A percentile compares a stretch with the other conserved stretches of the same genome.
phyloP scores from a whole-genome alignment of 2,329 filamentous ascomycete genomes.

The Cladobotryum mycophilum region DNA sequence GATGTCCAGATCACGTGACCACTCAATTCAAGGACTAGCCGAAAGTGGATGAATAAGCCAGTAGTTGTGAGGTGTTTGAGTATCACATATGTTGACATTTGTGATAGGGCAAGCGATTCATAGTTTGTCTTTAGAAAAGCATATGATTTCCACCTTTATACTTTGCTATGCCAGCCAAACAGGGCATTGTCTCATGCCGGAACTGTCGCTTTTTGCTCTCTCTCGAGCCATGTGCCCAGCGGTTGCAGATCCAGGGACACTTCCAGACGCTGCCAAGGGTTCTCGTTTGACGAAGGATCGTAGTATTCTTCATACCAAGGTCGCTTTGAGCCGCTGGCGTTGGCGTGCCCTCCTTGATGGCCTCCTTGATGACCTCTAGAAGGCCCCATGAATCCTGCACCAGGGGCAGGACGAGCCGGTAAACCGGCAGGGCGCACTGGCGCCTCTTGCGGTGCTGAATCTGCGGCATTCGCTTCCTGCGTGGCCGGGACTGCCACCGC shows the following conservation, averaged over 20 bases:
- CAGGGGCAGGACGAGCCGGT: constrained; percentile 26
- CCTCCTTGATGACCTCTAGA: constrained; percentile 1
- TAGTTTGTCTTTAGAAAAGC: no score
- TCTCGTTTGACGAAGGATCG: constrained; percentile 61
- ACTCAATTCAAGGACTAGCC: no score
- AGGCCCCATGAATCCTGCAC: constrained; percentile 7
- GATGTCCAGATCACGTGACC: not conserved
- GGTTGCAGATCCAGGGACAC: constrained; percentile 36
- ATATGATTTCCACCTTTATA: no score
- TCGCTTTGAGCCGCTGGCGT: constrained; percentile 11
- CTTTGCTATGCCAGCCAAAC: no score
- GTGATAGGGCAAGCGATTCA: no score
- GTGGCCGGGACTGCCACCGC: not conserved
- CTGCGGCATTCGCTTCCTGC: not conserved
- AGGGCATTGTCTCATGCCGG: not conserved
- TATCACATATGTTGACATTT: no score
- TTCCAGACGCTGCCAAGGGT: constrained; percentile 63
- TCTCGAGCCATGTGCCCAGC: constrained; percentile 39
- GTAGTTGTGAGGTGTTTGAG: no score
- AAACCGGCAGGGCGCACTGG: constrained; percentile 28
- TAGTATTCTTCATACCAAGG: constrained; percentile 64
- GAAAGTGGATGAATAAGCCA: no score
- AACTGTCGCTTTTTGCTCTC: constrained; percentile 2
- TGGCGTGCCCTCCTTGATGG: constrained; percentile 19
- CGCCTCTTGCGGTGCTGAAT: constrained; percentile 12